Base-by-base conservation (phyloP, 345 rosid genomes). In the Schrenkiella parvula region DNA sequence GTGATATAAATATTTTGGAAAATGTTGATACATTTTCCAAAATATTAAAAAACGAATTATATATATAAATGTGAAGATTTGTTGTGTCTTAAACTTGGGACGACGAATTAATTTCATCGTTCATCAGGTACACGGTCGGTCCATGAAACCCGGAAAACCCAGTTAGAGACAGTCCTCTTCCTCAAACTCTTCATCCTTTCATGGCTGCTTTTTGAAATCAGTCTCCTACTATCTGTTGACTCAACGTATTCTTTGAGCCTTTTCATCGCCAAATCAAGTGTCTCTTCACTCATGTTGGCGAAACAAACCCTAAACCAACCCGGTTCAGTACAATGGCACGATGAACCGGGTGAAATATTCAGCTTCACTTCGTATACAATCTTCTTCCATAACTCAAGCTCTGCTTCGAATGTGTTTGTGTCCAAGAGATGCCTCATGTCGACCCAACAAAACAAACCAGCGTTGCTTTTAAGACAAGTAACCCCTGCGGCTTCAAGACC, bases 401-500 rank as follows among this genome's bases (percentile, higher is more conserved):
- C 93, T 4, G 90, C 90, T 74, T 86, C 89, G n/a, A 86, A 88
- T 4, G 87, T 80, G 81, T 81, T 80, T n/a, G 95, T 81, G 12
- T 72, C 82, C 82, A 89, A 70, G 8, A 89, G 82, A 61, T 84
- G 88, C 55, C 85, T 82, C 89, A 89, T 89, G 79, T 89, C 85
- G 29, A 87, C 90, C 95, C 95, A 89, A 53, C 88, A 89, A 54
- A 87, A 87, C 77, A 89, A 77, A 7, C 95, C 88, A 0, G 90
- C 87, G 46, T 84, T 87, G 83, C 90, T 85, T 57, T 82, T 81
- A 1, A 87, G 75, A 56, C 86, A 84, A 44, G 84, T 72, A 34
- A 89, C 78, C 19, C 90, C 86, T 15, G 87, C 79, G 6, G 81
- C 79, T 78, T 82, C 82, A 8, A 89, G 84, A 61, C 92, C 95